Base-by-base conservation (phyloP, 1,139 yeast genomes). In the Kluyveromyces marxianus region DNA sequence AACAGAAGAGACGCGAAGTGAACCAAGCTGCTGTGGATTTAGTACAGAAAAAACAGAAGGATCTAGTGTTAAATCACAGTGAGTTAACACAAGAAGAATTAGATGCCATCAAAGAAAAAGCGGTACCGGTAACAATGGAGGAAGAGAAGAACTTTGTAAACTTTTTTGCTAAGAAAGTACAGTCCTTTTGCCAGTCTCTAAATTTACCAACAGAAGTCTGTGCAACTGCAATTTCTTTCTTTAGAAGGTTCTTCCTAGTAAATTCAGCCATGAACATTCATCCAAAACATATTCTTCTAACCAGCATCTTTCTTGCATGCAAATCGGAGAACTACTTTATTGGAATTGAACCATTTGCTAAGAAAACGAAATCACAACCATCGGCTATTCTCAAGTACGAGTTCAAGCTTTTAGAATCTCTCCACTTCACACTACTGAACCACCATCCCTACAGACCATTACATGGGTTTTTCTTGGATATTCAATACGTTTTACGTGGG, bases 301-400 rank as follows among this genome's bases (percentile, higher is more conserved):
- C 98, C 0, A 84, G 96, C 53, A 77, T 92, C 10, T 92, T 90
- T 62, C 70, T 92, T 37, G 96, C 97, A 2, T 90, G 96, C 39
- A 92, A 92, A 65, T 80, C 92, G 21, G 97, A 92, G 59, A 92
- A 92, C 66, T 83, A 79, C 63, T 90, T 90, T 66, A 83, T 92
- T 33, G 79, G 95, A 24, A 84, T 90, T 44, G 85, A 84, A 37
- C 76, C 86, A n/a, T 89, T 89, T 61, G 81, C 88, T 46, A 74
- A 76, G 48, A 77, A 81, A 35, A 72, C 90, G 21, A 83, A 84
- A 45, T 77, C 84, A 1, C 75, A 79, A 38, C 68, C 72, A 8
- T 79, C 79, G 25, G 81, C 84, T 44, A 81, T 92, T 29, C 68
- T 90, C 45, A 83, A 82, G 50, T 71, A 87, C 48, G 98, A 92